A percentile compares a stretch with the other conserved stretches of the same genome.
Conservation (phyloP, 129 eudicot species). For the Flaveria ramosissima region DNA sequence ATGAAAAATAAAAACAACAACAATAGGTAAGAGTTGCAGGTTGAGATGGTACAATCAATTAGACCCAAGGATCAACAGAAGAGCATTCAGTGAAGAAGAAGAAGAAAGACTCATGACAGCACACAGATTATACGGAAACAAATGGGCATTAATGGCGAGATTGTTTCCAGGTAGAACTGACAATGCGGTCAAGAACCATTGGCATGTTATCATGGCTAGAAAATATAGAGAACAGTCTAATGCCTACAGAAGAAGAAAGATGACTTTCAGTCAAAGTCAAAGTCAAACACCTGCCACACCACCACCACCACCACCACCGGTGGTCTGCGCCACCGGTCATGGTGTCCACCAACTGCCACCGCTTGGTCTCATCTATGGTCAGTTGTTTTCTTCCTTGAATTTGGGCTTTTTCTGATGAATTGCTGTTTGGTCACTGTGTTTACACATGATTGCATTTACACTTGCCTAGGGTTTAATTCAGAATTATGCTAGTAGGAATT, state of each 20-base stretch:
- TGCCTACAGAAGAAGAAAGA: constrained; percentile 38
- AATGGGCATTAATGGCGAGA: constrained; percentile 75
- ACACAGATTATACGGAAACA: constrained; percentile 66
- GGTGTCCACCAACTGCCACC: constrained; percentile 6
- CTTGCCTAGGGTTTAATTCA: not conserved
- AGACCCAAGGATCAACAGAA: constrained; percentile 75
- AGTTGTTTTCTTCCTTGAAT: constrained; percentile 16
- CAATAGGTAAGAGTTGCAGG: constrained; percentile 82
- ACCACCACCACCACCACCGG: constrained; percentile 15
- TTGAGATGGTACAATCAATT: constrained; percentile 87
- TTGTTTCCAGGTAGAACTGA: constrained; percentile 88
- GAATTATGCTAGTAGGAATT: not conserved
- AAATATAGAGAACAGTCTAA: constrained; percentile 50
- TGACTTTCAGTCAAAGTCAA: constrained; percentile 28
- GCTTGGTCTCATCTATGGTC: constrained; percentile 22
- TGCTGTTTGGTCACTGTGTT: constrained; percentile 12
- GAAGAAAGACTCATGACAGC: constrained; percentile 69
- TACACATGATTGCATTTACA: not conserved
- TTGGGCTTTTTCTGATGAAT: not conserved
- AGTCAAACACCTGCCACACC: constrained; percentile 31
- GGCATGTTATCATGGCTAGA: constrained; percentile 93
- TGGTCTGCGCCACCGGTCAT: not conserved
- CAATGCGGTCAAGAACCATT: constrained; percentile 83
- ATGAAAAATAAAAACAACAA: constrained; percentile 35
- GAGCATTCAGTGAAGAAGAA: constrained; percentile 68